Evolutionary conservation across 2,329 filamentous ascomycete species (phyloP), one percentile per base, ranked within the genome.

Genomic region (Hortaea werneckii): DNA sequence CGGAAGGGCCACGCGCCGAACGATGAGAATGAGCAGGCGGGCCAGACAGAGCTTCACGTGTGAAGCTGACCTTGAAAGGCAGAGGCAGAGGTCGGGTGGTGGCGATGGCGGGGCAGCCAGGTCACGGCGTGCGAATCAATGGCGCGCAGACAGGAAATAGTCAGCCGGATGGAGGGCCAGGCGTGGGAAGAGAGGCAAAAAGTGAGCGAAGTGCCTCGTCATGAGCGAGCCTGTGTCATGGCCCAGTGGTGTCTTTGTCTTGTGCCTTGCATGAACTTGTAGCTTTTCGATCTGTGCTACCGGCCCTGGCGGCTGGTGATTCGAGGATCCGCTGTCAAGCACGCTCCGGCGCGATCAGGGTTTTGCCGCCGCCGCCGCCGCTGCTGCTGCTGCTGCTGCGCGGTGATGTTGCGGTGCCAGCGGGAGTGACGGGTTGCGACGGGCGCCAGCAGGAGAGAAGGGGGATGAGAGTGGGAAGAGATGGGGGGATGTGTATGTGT

Each of bases 1-100:
- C 43, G 48, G 45, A 34, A 34, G 37, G 32, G 38, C 45, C 49
- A 43, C 49, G 49, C 46, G 47, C 37, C 37, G 37, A 12, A 35
- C 9, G n/a, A 35, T 35, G 9, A 35, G 32, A 40, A 41, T 40
- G 41, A 35, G 47, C 20, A 20, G 20, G 20, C n/a, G 32, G 32
- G 32, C 9, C 9, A 35, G 32, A n/a, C 32, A 35, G n/a, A 35
- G 32, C 32, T 20, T 35, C 40, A 46, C 44, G 47, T 49, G 44
- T 46, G 37, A 45, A 28, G 42, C 37, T 30, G 42, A 39, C n/a
- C 20, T 38, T 39, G 32, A 11, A 30, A 34, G 9, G 8, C 40
- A 27, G 40, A 20, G 40, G 40, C 9, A 35, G 32, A 2, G 20
- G 40, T 10, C 40, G 40, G 20, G 20, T 20, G 40, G 40, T 29